phyloP scores from a whole-genome alignment of 1,284 basidiomycete species.

The Erythrobasidium hasegawianum region DNA sequence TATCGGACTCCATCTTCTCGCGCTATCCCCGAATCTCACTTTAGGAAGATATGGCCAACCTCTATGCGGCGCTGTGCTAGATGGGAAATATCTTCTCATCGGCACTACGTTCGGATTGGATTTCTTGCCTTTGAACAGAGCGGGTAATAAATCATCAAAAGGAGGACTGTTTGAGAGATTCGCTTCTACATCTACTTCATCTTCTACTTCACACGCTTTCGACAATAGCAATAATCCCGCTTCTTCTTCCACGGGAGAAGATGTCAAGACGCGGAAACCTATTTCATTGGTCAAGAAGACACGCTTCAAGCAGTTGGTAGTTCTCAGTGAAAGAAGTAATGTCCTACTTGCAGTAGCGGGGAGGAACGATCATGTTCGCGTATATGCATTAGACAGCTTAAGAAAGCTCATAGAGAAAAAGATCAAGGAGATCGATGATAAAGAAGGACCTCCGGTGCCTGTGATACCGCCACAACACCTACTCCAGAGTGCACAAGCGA shows the following conservation, averaged over 20 bases:
- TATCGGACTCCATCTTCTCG: constrained; percentile 38
- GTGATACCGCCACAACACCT: too few relatives aligned
- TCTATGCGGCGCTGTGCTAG: constrained; percentile 46
- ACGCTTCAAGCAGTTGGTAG: constrained; percentile 44
- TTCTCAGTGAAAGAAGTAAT: constrained; percentile 44
- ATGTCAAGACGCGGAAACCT: constrained; percentile 42
- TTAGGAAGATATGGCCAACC: constrained; percentile 40
- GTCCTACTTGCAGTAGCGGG: constrained; percentile 47
- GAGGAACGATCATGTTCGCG: constrained; percentile 46
- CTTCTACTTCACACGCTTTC: constrained; percentile 17
- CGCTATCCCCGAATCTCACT: constrained; percentile 40
- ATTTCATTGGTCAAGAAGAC: constrained; percentile 46
- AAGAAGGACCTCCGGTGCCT: neutral
- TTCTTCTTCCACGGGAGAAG: too few relatives aligned
- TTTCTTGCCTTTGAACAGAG: constrained; percentile 43
- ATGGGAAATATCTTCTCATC: constrained; percentile 45
- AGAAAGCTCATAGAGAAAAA: constrained; percentile 44
- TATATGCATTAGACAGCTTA: constrained; percentile 46
- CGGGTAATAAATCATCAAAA: constrained; percentile 6
- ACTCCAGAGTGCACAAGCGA: too few relatives aligned
- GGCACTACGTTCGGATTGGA: constrained; percentile 45
- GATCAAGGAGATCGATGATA: constrained; percentile 38
- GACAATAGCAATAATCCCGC: too few relatives aligned
- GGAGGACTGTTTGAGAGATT: constrained; percentile 16
- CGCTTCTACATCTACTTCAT: constrained; percentile 6